These are phyloP conservation scores for Lentinula detonsa DNA, from an alignment of 768 basidiomycete species.

Conservation along the genomic window DNA sequence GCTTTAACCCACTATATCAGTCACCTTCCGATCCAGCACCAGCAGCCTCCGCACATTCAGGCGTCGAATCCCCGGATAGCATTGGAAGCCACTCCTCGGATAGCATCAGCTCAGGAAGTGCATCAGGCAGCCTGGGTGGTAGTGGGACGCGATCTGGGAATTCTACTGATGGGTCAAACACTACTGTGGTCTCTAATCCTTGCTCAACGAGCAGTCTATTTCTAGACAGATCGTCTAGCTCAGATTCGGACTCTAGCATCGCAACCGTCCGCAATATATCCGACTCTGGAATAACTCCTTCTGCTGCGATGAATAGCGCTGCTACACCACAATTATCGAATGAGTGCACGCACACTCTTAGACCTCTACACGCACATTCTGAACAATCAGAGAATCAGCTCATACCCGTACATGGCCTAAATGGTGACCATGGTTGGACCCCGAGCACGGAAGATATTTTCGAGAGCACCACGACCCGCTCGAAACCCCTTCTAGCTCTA, in stretches of 20 bases:
- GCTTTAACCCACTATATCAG: conserved; percentile 65
- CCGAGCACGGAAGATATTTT: conserved; percentile 54
- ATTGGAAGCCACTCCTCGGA: background rate
- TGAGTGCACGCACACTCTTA: background rate
- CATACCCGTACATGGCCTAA: conserved; percentile 8
- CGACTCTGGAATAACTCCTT: background rate
- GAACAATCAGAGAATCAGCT: background rate
- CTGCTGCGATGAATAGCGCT: background rate
- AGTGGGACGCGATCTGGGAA: conserved; percentile 5
- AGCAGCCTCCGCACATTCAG: conserved; percentile 1
- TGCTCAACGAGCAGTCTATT: background rate
- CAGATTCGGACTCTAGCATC: background rate
- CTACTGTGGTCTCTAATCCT: conserved; percentile 6
- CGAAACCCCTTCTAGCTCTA: conserved; percentile 65
- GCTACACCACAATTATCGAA: background rate
- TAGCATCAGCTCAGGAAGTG: background rate
- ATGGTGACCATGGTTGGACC: conserved; percentile 29
- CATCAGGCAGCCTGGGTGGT: conserved; percentile 4
- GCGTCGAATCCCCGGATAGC: background rate
- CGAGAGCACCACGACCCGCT: conserved; percentile 64
- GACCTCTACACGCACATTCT: background rate
- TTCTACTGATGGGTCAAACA: conserved; percentile 14
- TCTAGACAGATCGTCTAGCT: background rate
- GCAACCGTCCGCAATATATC: background rate
- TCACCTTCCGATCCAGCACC: conserved; percentile 11